Percentiles rank a stretch among this genome's conserved stretches.
Conservation (phyloP, 345 rosid species). For the Ailanthus altissimus region DNA sequence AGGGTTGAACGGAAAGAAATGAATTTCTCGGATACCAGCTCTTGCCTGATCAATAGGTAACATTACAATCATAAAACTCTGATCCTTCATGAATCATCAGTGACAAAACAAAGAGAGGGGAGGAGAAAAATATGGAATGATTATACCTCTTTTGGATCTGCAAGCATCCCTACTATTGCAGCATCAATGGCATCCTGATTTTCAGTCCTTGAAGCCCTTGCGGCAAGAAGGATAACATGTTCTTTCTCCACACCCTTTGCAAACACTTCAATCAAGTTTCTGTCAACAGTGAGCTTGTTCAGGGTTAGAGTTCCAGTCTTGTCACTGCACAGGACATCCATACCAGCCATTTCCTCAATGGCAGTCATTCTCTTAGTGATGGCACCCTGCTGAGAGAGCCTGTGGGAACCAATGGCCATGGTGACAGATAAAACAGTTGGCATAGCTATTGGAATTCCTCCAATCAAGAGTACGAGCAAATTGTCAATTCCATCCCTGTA, state of each 20-base stretch:
- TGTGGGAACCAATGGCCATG: constrained; percentile 94
- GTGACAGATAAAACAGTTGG: constrained; percentile 92
- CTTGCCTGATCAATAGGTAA: constrained; percentile 56
- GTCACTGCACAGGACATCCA: constrained; percentile 95
- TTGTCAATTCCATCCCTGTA: constrained; percentile 89
- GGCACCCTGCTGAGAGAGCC: constrained; percentile 84
- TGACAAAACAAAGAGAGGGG: constrained; percentile 1
- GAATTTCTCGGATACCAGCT: constrained; percentile 72
- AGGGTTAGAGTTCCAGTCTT: constrained; percentile 88
- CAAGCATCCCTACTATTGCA: constrained; percentile 93
- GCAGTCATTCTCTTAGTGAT: constrained; percentile 98
- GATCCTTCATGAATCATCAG: background rate
- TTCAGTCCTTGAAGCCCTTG: constrained; percentile 87
- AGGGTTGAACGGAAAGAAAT: constrained; percentile 88
- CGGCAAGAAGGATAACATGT: constrained; percentile 71
- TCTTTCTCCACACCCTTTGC: constrained; percentile 74
- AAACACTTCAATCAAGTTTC: constrained; percentile 68
- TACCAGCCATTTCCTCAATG: constrained; percentile 93
- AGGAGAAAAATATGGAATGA: background rate
- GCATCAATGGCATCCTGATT: constrained; percentile 94
- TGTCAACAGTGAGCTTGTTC: constrained; percentile 83
- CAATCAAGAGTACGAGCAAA: constrained; percentile 80
- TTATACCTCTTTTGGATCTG: constrained; percentile 88
- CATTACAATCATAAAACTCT: background rate
- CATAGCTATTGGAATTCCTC: constrained; percentile 96